Conservation (phyloP, 2,329 filamentous ascomycete genomes). For the Mollisiaceae sp. region DNA sequence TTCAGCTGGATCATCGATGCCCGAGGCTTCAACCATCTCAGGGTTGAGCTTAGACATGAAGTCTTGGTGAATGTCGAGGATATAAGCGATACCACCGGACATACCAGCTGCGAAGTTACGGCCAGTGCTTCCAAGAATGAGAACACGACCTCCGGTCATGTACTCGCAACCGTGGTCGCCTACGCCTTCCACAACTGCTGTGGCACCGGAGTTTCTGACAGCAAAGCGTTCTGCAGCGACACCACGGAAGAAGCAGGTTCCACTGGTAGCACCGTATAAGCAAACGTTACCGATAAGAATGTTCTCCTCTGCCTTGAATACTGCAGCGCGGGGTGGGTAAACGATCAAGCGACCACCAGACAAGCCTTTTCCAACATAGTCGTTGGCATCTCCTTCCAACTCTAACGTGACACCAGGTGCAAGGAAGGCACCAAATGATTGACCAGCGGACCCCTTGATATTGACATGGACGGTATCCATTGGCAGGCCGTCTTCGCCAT, state of each 20-base stretch:
- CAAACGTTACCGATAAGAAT: constrained; percentile 93
- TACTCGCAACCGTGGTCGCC: constrained; percentile 98
- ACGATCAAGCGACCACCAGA: constrained; percentile 92
- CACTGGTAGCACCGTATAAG: constrained; percentile 89
- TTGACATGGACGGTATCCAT: constrained; percentile 95
- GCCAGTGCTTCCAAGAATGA: constrained; percentile 86
- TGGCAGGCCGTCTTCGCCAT: constrained; percentile 86
- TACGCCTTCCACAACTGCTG: constrained; percentile 93
- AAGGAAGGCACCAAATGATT: constrained; percentile 94
- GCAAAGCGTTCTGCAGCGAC: constrained; percentile 95
- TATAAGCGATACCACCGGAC: constrained; percentile 96
- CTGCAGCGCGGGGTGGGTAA: constrained; percentile 87
- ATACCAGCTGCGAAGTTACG: constrained; percentile 98
- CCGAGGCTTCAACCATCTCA: constrained; percentile 93
- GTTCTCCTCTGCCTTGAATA: constrained; percentile 97
- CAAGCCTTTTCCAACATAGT: constrained; percentile 95
- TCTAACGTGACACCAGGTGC: constrained; percentile 93
- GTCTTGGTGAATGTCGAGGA: constrained; percentile 87
- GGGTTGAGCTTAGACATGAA: constrained; percentile 94
- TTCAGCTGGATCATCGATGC: constrained; percentile 83
- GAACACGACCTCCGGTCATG: constrained; percentile 94
- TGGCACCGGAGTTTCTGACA: constrained; percentile 94
- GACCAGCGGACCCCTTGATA: constrained; percentile 93
- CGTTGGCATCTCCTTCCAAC: constrained; percentile 93
- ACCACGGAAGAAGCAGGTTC: constrained; percentile 96